Conservation (phyloP, 2,329 filamentous ascomycete species). For the Lasiodiplodia gonubiensis region DNA sequence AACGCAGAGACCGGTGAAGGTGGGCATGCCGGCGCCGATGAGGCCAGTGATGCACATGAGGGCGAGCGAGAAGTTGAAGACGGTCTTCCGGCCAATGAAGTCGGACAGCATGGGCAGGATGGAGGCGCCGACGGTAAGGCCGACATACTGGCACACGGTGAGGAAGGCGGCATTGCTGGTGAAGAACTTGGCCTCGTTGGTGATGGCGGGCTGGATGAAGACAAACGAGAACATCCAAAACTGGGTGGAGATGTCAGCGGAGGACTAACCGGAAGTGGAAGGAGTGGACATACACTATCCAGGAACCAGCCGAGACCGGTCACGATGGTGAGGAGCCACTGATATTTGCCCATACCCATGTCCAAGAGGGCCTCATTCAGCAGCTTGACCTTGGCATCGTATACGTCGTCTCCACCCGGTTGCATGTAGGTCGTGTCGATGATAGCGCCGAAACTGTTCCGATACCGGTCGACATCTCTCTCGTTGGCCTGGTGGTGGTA, state of each 20-base stretch:
- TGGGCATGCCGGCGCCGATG: conserved; percentile 25
- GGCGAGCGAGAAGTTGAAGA: conserved; percentile 22
- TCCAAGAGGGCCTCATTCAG: conserved; percentile 31
- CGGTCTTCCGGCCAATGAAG: conserved; percentile 18
- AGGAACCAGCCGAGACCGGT: conserved; percentile 32
- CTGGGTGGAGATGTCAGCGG: conserved; percentile 9
- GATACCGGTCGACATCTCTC: conserved; percentile 15
- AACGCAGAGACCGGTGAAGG: conserved; percentile 25
- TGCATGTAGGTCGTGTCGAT: conserved; percentile 18
- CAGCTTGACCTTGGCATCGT: conserved; percentile 30
- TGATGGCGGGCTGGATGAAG: conserved; percentile 21
- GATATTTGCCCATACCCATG: conserved; percentile 32
- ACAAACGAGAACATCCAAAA: conserved; percentile 27
- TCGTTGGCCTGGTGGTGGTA: conserved; percentile 9
- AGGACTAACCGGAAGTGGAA: neutral
- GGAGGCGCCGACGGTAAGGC: conserved; percentile 13
- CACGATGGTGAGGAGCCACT: conserved; percentile 28
- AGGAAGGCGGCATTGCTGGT: conserved; percentile 16
- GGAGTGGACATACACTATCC: conserved; percentile 27
- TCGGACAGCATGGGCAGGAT: conserved; percentile 25
- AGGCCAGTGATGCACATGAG: conserved; percentile 26
- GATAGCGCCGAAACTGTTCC: conserved; percentile 19
- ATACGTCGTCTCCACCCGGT: conserved; percentile 27
- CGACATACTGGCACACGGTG: conserved; percentile 27
- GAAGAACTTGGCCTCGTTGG: conserved; percentile 25